These are phyloP conservation scores for Backusella psychrophila DNA, from an alignment of 192 early-diverging fungal genomes.

Conservation along the genomic window DNA sequence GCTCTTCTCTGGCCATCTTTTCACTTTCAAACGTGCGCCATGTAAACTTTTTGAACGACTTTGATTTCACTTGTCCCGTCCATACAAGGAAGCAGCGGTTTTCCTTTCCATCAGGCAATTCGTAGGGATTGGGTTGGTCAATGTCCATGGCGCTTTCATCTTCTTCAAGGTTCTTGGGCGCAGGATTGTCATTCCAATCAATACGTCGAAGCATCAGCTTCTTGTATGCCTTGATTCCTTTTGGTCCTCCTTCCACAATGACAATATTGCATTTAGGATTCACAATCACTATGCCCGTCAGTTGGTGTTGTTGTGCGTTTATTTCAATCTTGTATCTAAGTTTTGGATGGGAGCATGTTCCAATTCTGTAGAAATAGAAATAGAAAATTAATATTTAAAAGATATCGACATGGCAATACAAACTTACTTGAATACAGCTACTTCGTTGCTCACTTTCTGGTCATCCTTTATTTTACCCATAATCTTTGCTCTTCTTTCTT, in stretches of 20 bases:
- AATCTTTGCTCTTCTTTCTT: slow-evolving; percentile 78
- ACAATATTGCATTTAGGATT: slow-evolving; percentile 77
- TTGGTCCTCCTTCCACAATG: slow-evolving; percentile 91
- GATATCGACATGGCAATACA: too few relatives aligned
- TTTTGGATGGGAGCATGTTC: slow-evolving; percentile 75
- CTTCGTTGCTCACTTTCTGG: slow-evolving; percentile 63
- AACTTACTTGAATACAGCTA: slow-evolving; percentile 80
- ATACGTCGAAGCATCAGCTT: slow-evolving; percentile 95
- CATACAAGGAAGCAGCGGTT: slow-evolving; percentile 93
- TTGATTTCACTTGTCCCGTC: slow-evolving; percentile 84
- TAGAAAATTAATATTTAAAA: too few relatives aligned
- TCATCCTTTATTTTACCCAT: slow-evolving; percentile 73
- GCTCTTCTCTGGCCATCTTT: slow-evolving; percentile 63
- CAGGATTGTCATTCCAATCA: slow-evolving; percentile 76
- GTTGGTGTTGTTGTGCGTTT: slow-evolving; percentile 82
- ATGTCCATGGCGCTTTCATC: slow-evolving; percentile 41
- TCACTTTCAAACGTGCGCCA: slow-evolving; percentile 75
- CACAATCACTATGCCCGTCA: slow-evolving; percentile 82
- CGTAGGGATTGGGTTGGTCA: slow-evolving; percentile 39
- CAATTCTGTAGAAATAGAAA: slow-evolving; percentile 49
- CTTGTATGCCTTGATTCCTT: slow-evolving; percentile 89
- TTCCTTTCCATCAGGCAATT: slow-evolving; percentile 42
- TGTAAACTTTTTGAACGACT: slow-evolving; percentile 77
- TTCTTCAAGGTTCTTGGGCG: slow-evolving; percentile 29
- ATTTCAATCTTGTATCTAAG: slow-evolving; percentile 87